Base-by-base conservation (phyloP, 2,329 filamentous ascomycete species). In the Lasiodiplodia sp. region DNA sequence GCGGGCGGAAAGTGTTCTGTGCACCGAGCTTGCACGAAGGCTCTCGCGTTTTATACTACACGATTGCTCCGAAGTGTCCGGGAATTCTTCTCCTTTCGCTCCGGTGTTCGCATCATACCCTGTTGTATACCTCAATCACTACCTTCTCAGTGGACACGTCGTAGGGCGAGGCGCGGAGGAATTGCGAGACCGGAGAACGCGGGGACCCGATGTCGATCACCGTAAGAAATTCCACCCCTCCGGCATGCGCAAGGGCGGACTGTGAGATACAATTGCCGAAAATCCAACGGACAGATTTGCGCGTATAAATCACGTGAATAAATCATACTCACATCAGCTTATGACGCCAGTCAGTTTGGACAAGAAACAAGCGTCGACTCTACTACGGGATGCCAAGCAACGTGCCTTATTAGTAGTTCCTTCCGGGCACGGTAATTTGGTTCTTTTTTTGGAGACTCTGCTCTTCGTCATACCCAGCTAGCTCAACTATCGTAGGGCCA, bases 181-280 rank as follows among this genome's bases (percentile, higher is more conserved):
- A 18, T 8, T 11, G 28, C 28, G 10, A 51, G 4, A 2, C 4
- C 58, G 58, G 58, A 49, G n/a, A 18, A 51, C 18, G 58, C 8
- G 58, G 58, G 58, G 58, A 63, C 23, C 58, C 58, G 58, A 63
- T 0, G 23, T 25, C 44, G 25, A 18, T 23, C n/a, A 56, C 10
- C 11, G n/a, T 8, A 3, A 6, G 16, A 7, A n/a, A n/a, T 7
- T 21, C 8, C 44, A 47, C 21, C n/a, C 18, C 21, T 21, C 18
- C 44, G 44, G 44, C 18, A 47, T 21, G 6, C 18, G 7, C 18
- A 47, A n/a, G 40, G 18, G 7, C 8, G 40, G 6, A 47, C 7
- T n/a, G 7, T n/a, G 21, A 21, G 3, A 11, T n/a, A 34, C 40
- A 44, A 5, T 18, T 44, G 31, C 31, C 31, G 31, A 3, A 44